Evolutionary conservation across 352 stramenopile species (phyloP), one percentile per base, ranked within the genome.

Genomic region (Aphanomyces stellatus): DNA sequence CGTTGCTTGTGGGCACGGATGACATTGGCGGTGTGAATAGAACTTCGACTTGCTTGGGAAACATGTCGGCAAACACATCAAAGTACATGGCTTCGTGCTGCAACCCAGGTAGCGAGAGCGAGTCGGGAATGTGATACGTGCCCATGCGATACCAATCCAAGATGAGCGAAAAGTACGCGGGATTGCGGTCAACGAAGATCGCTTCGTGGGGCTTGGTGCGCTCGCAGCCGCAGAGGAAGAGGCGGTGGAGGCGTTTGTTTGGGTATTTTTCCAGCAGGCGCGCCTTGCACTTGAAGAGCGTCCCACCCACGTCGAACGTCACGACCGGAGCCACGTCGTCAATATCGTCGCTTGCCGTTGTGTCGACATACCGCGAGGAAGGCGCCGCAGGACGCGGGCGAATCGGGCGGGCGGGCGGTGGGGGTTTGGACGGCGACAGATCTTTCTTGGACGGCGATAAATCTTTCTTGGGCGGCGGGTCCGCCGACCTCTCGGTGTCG

Each of bases 141-240:
- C 74, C 79, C 1, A 79, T 88, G 31, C 81, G 78, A 62, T 91
- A 91, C 79, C 79, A 91, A 59, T 91, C 83, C 24, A 91, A 70
- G 28, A 91, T 79, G 63, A 85, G 72, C 41, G 85, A 78, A 62
- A 91, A 91, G 48, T 87, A 74, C 37, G 78, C 73, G 22, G 83
- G 79, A 56, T 88, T 91, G 33, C 83, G 78, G 59, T 91, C 81
- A 37, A 91, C 85, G 46, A 82, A 90, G 69, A 87, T 85, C 8
- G 79, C 80, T 7, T 37, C 30, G 25, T 40, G 7, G n/a, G n/a
- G n/a, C n/a, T n/a, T n/a, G 19, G 10, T 57, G 49, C 19, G 35
- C 69, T 71, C 79, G 40, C 79, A 89, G 6, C 76, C 73, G 43
- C 83, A 88, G 2, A 62, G 76, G 48, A 88, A 76, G 15, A 91